Percentiles rank a stretch among this genome's conserved stretches.
Evolutionary conservation across 176 grass and related monocot species (phyloP).

Genomic region (Raddia distichophylla): DNA sequence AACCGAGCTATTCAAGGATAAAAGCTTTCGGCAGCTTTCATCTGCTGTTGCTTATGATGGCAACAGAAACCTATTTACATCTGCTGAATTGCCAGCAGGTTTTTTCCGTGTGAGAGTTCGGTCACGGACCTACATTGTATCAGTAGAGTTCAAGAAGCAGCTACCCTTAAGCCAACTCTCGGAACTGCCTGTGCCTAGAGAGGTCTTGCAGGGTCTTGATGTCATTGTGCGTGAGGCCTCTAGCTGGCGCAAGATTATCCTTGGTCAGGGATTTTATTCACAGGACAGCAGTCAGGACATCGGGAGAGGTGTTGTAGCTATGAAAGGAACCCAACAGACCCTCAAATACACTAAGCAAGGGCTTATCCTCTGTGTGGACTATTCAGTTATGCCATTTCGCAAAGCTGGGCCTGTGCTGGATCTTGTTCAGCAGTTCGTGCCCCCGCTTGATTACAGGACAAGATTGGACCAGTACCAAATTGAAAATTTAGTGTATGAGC

Average conservation of each 20-base stretch:
- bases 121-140: constrained; percentile 48
- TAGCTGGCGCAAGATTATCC: constrained; percentile 45
- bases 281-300: neutral
- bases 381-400: constrained; percentile 60
- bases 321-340: constrained; percentile 57
- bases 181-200: constrained; percentile 54
- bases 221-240: constrained; percentile 61
- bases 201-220: constrained; percentile 66
- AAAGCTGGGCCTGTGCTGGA: constrained; percentile 45
- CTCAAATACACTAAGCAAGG: constrained; percentile 52
- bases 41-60: constrained; percentile 63
- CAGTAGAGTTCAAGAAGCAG: constrained; percentile 53
- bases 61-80: constrained; percentile 52
- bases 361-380: constrained; percentile 54
- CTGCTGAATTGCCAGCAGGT: constrained; percentile 48
- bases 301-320: constrained; percentile 37
- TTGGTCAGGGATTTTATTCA: constrained; percentile 60
- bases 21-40: constrained; percentile 36
- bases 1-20: constrained; percentile 58
- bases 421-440: constrained; percentile 9
- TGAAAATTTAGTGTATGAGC: constrained; percentile 19
- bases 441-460: constrained; percentile 14
- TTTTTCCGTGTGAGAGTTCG: constrained; percentile 43
- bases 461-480: constrained; percentile 8
- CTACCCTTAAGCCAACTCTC: constrained; percentile 53